Evolutionary conservation across 192 early-diverging fungal genomes (phyloP), one percentile per base, ranked within the genome.

Genomic region (Chytriomyces hyalinus): DNA sequence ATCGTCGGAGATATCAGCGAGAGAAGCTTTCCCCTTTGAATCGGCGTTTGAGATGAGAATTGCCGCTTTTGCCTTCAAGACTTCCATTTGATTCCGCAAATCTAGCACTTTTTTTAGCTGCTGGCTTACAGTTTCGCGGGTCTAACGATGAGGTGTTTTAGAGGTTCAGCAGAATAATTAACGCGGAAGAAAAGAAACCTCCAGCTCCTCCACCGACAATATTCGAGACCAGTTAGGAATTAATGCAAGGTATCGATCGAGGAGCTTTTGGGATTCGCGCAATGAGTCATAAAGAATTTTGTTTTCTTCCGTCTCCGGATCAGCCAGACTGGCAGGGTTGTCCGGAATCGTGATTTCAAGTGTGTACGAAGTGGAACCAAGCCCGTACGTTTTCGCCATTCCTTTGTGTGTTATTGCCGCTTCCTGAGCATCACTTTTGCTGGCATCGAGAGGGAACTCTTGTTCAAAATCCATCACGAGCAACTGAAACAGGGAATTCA

Each of bases 221-320:
- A 48, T 44, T 17, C 61, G n/a, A n/a, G 28, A 13, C 57, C 71
- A 73, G 6, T 13, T 22, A 8, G 60, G 53, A 7, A 73, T 44
- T 10, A 62, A 26, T 45, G 11, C 71, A 20, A 73, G 17, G 24
- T 44, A 49, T n/a, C 60, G 26, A 8, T 28, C 71, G 2, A 20
- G 46, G 11, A 73, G 53, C 60, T 62, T 60, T 48, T 46, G 26
- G 13, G 13, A 73, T 45, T 73, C 71, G 10, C 71, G 71, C 60
- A 73, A 73, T 26, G 44, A 36, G 28, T 73, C 71, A 63, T 62
- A 73, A 6, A 73, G 45, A 47, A 73, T 59, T 26, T 73, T 73
- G 71, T 73, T 73, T 17, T 73, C 71, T 26, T 44, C 71, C 15
- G 53, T 62, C 26, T 73, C 71, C 22, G 68, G 50, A 51, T 53